Percentiles rank a stretch among this genome's conserved stretches.
phyloP scores from a whole-genome alignment of 768 basidiomycete genomes.

The Tricholoma bakamatsutake region DNA sequence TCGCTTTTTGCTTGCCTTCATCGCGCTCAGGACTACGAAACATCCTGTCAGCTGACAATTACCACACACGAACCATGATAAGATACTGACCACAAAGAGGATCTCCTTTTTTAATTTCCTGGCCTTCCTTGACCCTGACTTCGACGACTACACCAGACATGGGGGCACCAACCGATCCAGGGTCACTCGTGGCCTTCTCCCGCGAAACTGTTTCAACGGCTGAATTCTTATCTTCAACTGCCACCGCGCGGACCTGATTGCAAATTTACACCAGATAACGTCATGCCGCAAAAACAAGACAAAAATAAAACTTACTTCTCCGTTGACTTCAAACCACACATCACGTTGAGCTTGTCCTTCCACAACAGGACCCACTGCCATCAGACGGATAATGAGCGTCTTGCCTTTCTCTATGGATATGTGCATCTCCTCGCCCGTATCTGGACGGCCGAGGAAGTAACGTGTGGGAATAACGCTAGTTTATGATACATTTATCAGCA shows the following conservation, averaged over 20 bases:
- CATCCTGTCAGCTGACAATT: constrained; percentile 6
- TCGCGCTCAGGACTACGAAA: constrained; percentile 79
- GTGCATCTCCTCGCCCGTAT: constrained; percentile 92
- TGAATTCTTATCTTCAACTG: constrained; percentile 95
- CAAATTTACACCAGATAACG: constrained; percentile 13
- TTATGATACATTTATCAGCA: constrained; percentile 6
- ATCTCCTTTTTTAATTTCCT: constrained; percentile 98
- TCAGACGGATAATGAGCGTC: constrained; percentile 91
- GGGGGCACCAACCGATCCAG: constrained; percentile 95
- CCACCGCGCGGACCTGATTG: constrained; percentile 82
- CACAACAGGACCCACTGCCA: constrained; percentile 92
- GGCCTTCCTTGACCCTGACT: constrained; percentile 95
- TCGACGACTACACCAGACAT: constrained; percentile 99
- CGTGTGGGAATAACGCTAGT: constrained; percentile 91
- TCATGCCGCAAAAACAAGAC: constrained; percentile 1
- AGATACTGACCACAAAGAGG: constrained; percentile 74
- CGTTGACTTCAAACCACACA: constrained; percentile 98
- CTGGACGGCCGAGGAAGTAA: constrained; percentile 92
- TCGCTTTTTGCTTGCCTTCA: constrained; percentile 66
- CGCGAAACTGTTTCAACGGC: constrained; percentile 92
- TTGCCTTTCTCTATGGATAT: constrained; percentile 96
- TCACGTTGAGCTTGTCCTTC: constrained; percentile 90
- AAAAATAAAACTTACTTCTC: constrained; percentile 55
- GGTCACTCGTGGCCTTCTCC: constrained; percentile 90
- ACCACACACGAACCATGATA: constrained; percentile 8